Percentiles rank a stretch among this genome's conserved stretches.
phyloP scores from a whole-genome alignment of 1,284 basidiomycete species.

The Trichosporon asahii region DNA sequence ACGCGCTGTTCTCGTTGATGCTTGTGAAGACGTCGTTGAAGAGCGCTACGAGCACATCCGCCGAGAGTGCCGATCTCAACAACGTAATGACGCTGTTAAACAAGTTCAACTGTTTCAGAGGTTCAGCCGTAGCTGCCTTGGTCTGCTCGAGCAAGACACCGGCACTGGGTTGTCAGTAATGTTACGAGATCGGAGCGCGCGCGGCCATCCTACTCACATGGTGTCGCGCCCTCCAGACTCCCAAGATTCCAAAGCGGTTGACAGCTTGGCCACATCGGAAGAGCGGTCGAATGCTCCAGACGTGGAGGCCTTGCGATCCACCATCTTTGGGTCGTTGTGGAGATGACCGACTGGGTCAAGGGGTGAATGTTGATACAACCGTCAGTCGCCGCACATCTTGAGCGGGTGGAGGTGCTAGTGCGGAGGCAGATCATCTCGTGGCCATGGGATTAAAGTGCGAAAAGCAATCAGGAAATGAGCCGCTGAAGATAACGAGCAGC shows the following conservation, averaged over 20 bases:
- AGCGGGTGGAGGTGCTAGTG: background rate
- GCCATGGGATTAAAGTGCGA: background rate
- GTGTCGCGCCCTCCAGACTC: slow-evolving; percentile 5
- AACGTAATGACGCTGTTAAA: background rate
- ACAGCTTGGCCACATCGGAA: slow-evolving; percentile 3
- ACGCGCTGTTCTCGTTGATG: background rate
- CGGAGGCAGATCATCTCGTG: background rate
- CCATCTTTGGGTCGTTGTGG: slow-evolving; percentile 6
- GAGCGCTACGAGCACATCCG: background rate
- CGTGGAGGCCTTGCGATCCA: slow-evolving; percentile 3
- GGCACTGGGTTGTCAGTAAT: background rate
- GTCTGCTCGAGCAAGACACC: slow-evolving; percentile 6
- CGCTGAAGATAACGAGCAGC: background rate
- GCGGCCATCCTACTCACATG: background rate
- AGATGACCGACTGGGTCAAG: slow-evolving; percentile 4
- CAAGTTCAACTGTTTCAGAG: slow-evolving; percentile 3
- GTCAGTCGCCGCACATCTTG: background rate
- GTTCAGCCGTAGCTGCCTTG: background rate
- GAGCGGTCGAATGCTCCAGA: slow-evolving; percentile 4
- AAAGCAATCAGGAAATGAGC: background rate
- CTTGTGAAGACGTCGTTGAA: slow-evolving; percentile 8
- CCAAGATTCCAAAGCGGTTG: background rate
- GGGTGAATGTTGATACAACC: slow-evolving; percentile 6
- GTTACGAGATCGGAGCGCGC: too few relatives aligned
- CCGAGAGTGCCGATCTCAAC: slow-evolving; percentile 3